Evolutionary conservation across 106 monocot genomes (phyloP), one percentile per base, ranked within the genome.

Genomic region (Apostasia shenzhenica): DNA sequence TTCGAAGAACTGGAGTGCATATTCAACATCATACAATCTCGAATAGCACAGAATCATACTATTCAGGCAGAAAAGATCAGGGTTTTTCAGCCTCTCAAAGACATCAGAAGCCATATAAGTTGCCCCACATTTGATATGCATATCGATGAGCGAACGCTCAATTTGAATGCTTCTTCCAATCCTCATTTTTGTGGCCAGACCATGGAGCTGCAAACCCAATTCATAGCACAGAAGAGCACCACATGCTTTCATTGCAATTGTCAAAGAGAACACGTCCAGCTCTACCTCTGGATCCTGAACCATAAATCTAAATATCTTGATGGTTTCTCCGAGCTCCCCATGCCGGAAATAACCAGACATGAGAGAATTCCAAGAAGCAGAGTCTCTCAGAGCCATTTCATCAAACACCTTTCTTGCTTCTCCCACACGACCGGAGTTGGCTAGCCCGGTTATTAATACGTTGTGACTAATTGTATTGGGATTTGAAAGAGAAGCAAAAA

Each of bases 281-380:
- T 52, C 63, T 39, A 67, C 74, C 51, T 45, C 14, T 6, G 41
- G 57, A 41, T 77, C 67, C 6, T 72, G 13, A 64, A 76, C 4
- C 91, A 95, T 91, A 3, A 58, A 80, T 67, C 67, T 41, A 69
- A 95, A 91, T 48, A 74, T 42, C 6, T 58, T 54, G 11, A 84
- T 45, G 2, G 76, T 70, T 45, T 81, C 74, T 11, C 53, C 44
- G 4, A 48, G 75, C 72, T 59, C 37, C 5, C 83, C 72, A 1
- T 71, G 75, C 14, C 61, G 64, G 72, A 84, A 74, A 68, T 81
- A 86, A 5, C 86, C 81, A 7, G 89, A 75, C 83, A 93, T 83
- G 48, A 87, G 71, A 7, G 84, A 70, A 66, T 86, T 92, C 91
- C 92, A 97, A 1, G 92, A 86, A n/a, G 81, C 75, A 7, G 72